Base-by-base conservation (phyloP, 78 protist species). In the Dictyostelium capitatum region DNA sequence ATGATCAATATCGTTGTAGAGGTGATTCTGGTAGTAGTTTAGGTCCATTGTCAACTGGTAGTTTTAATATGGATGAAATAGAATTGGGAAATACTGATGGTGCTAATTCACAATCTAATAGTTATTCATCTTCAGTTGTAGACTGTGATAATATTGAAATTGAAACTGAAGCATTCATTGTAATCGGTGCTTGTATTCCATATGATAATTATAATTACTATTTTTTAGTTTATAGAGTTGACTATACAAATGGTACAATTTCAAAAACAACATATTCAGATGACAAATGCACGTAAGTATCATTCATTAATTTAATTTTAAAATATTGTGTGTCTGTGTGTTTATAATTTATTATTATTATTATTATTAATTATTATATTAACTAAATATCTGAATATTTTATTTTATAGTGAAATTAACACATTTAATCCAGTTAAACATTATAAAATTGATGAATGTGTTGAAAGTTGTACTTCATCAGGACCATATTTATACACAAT, bases 401-500 rank as follows among this genome's bases (percentile, higher is more conserved):
- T n/a, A n/a, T n/a, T n/a, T n/a, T n/a, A n/a, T n/a, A n/a, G n/a
- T n/a, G n/a, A n/a, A n/a, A n/a, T n/a, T n/a, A n/a, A n/a, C n/a
- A n/a, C n/a, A n/a, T n/a, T 37, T 37, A 37, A 37, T 37, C 43
- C 43, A 3, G 41, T 64, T 25, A 19, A 28, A 12, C 41, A 64
- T 28, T 64, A 2, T 12, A n/a, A 12, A 28, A n/a, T 28, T 28
- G 73, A 64, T 28, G 41, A 64, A 28, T 64, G 73, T 64, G 30
- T 64, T 19, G 12, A 9, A 3, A 32, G 25, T 64, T 64, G 73
- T 14, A n/a, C 6, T 9, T 25, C 25, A 64, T 11, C 30, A n/a
- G 64, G 64, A 56, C 73, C 73, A 64, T 64, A 64, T 64, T 64
- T 64, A 64, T 64, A 9, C 12, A 28, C 73, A 7, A 64, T 64